Base-by-base conservation (phyloP, 768 basidiomycete species). In the Hypholoma sublateritium region DNA sequence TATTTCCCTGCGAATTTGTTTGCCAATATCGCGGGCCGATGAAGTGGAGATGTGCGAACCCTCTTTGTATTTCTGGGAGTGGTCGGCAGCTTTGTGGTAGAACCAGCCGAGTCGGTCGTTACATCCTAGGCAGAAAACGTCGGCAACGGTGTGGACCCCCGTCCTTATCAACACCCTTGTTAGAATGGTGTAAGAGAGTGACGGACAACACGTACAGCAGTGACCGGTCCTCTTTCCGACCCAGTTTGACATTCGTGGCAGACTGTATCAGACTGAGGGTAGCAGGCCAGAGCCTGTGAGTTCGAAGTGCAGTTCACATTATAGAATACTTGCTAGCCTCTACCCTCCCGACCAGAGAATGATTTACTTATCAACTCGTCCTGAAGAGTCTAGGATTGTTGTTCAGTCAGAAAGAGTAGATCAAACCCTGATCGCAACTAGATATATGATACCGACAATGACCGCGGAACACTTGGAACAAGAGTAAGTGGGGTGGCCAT, bases 291-390 rank as follows among this genome's bases (percentile, higher is more conserved):
- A 22, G 2, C n/a, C 41, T 42, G 17, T 21, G 22, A 8, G 25
- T 34, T 39, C 13, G 21, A 9, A n/a, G n/a, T 48, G 13, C 11
- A 21, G 36, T 19, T 11, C 21, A 22, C 6, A 16, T 21, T 32
- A 16, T 37, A 22, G 47, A 59, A 37, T 35, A 83, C 89, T 70
- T 62, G 85, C 91, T 84, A 92, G 65, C 90, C 91, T 57, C 88
- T 77, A 2, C 91, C 91, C 46, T 93, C 91, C 64, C 91, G 75
- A 5, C 91, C 91, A 24, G 89, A 87, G 73, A 93, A 93, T 0
- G 89, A 75, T 66, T 93, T 93, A 75, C 88, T 91, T 58, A 93
- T 90, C 19, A 92, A 71, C 62, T 93, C 91, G 61, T 93, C 91
- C 69, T 93, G 90, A 14, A 93, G 76, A 19, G 86, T 82, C 90